Percentiles rank a stretch among this genome's conserved stretches.
Conservation (phyloP, 768 basidiomycete genomes). For the Dendrothele bispora region DNA sequence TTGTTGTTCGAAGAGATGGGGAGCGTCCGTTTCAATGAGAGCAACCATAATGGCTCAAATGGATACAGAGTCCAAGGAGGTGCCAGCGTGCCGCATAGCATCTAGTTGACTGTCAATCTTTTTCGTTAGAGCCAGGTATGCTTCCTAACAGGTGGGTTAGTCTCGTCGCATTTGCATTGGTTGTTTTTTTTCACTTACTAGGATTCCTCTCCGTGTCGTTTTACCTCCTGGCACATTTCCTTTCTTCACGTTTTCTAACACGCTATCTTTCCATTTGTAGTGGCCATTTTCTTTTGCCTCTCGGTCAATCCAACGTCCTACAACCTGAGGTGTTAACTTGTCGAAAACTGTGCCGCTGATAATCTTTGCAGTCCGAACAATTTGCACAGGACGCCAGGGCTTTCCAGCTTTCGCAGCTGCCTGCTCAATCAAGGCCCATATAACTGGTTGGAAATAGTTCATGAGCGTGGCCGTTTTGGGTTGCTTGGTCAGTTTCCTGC, state of each 20-base stretch:
- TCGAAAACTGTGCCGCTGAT: background rate
- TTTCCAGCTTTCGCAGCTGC: background rate
- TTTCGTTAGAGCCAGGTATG: background rate
- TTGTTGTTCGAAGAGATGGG: conserved; percentile 18
- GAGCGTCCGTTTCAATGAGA: conserved; percentile 12
- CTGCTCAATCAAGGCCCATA: background rate
- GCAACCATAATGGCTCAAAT: conserved; percentile 4
- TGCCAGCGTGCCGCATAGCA: background rate
- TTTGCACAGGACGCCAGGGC: background rate
- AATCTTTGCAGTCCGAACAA: background rate
- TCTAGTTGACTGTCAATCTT: background rate
- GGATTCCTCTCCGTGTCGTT: background rate
- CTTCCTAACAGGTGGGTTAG: background rate
- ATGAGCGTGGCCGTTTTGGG: background rate
- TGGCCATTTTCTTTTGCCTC: background rate
- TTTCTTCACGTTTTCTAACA: background rate
- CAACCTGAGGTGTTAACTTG: background rate
- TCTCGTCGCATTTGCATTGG: background rate
- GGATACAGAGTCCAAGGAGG: background rate
- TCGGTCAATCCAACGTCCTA: background rate
- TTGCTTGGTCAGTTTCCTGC: background rate
- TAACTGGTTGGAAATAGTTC: background rate
- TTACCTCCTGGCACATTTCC: background rate
- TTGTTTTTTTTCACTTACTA: background rate
- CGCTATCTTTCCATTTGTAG: background rate